Conservation (phyloP, 768 basidiomycete genomes). For the Trametes cubensis region DNA sequence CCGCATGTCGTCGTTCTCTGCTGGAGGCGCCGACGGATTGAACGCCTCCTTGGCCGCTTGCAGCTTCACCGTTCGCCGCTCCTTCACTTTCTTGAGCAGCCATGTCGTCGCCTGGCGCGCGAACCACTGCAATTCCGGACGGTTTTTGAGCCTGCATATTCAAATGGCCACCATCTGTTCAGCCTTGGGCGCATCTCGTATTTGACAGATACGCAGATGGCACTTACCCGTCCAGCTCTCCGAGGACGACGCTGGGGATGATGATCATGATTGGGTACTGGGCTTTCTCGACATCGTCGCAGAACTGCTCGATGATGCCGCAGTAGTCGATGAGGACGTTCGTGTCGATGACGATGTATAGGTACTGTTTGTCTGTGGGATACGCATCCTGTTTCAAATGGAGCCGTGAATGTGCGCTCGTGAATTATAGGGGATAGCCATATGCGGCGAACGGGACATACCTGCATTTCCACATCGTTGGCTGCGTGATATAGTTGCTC, state of each 20-base stretch:
- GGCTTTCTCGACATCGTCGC: constrained; percentile 57
- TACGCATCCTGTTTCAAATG: constrained; percentile 24
- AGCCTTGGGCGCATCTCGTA: background rate
- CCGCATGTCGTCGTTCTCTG: constrained; percentile 22
- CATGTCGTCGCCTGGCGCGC: constrained; percentile 55
- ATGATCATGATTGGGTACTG: constrained; percentile 59
- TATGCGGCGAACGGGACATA: constrained; percentile 32
- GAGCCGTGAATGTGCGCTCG: background rate
- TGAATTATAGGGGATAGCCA: background rate
- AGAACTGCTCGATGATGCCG: constrained; percentile 64
- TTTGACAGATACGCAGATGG: background rate
- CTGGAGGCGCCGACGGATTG: background rate
- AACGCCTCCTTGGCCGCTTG: constrained; percentile 36
- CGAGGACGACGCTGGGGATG: constrained; percentile 74
- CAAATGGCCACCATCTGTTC: background rate
- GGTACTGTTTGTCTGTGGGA: constrained; percentile 25
- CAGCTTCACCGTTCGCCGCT: constrained; percentile 32
- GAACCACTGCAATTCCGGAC: constrained; percentile 54
- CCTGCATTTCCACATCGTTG: constrained; percentile 77
- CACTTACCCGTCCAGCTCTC: constrained; percentile 74
- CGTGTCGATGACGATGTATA: constrained; percentile 72
- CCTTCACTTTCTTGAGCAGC: constrained; percentile 36
- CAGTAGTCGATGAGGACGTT: constrained; percentile 75
- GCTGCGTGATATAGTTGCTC: constrained; percentile 42
- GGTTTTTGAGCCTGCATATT: constrained; percentile 43